Base-by-base conservation (phyloP, 1,139 yeast genomes). In the Hansenula sp. region DNA sequence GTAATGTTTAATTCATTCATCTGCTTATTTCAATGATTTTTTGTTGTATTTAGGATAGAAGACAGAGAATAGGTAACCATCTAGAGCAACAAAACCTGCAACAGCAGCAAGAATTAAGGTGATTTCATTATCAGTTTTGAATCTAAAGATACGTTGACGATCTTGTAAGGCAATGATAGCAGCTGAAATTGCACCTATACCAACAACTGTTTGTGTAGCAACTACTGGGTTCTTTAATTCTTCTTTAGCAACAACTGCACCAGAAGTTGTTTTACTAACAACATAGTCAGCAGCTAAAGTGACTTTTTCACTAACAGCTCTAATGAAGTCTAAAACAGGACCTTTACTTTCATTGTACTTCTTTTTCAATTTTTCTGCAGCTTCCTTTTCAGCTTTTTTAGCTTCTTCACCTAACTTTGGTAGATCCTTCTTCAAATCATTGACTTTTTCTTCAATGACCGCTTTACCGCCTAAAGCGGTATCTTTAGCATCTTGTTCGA, bases 141-240 rank as follows among this genome's bases (percentile, higher is more conserved):
- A 60, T 46, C 61, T 58, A 43, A 65, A 54, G 46, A 68, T 53
- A 28, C 55, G 51, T 29, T 64, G 59, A 61, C 81, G 73, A 54
- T 78, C 80, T 46, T 74, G 66, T 56, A 73, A 75, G 19, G 73
- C 78, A 44, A 65, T 63, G 52, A 75, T 66, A 21, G 75, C 69
- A 10, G 77, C 77, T 27, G 72, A 66, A 29, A 70, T 57, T 9
- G 77, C 75, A 37, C 75, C 68, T n/a, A 72, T 57, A 25, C 77
- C 73, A 37, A 77, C 69, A 32, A 76, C 64, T 2, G 71, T 60
- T 60, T 79, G 84, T 29, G 75, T 61, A 19, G 75, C 62, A 38
- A 80, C 82, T 14, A 75, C 83, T 1, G 87, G 87, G 64, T 80
- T 79, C 56, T 77, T 70, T 48, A 79, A 65, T 56, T 77, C 81